Percentiles rank a stretch among this genome's conserved stretches.
These are phyloP conservation scores for Stachybotrys echinatus DNA, from an alignment of 2,329 filamentous ascomycete genomes.

Conservation along the genomic window DNA sequence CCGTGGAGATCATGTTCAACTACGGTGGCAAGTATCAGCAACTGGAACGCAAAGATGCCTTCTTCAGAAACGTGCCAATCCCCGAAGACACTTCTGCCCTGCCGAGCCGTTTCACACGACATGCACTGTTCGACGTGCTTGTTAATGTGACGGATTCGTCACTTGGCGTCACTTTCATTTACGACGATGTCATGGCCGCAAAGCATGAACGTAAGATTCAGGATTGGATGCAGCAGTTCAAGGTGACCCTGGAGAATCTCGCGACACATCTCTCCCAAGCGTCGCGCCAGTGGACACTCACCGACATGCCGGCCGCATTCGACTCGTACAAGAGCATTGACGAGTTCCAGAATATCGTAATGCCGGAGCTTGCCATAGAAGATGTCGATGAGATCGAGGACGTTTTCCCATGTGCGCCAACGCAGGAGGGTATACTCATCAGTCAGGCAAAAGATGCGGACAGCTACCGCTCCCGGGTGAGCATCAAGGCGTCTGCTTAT, in stretches of 20 bases:
- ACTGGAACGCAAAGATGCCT: slow-evolving; percentile 7
- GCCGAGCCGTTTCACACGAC: too few species aligned
- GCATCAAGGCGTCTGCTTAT: not conserved
- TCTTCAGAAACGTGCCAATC: too few species aligned
- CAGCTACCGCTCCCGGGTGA: not conserved
- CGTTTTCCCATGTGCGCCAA: slow-evolving; percentile 9
- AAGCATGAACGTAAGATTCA: too few species aligned
- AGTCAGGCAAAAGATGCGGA: not conserved
- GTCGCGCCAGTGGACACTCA: not conserved
- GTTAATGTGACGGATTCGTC: not conserved
- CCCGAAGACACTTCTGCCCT: not conserved
- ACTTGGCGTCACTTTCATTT: not conserved
- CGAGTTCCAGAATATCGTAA: too few species aligned
- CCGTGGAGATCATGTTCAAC: slow-evolving; percentile 23
- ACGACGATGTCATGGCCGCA: not conserved
- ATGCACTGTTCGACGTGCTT: not conserved
- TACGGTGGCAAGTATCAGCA: slow-evolving; percentile 15
- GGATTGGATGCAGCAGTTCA: too few species aligned
- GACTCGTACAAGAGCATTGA: too few species aligned
- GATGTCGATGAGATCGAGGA: slow-evolving; percentile 4
- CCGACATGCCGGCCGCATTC: not conserved
- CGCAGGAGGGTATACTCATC: slow-evolving; percentile 10
- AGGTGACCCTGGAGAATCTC: not conserved
- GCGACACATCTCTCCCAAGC: not conserved
- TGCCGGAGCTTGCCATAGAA: not conserved